Evolutionary conservation across 495 filamentous ascomycete genomes (phyloP).

Genomic region (Aspergillus heteromorphus): DNA sequence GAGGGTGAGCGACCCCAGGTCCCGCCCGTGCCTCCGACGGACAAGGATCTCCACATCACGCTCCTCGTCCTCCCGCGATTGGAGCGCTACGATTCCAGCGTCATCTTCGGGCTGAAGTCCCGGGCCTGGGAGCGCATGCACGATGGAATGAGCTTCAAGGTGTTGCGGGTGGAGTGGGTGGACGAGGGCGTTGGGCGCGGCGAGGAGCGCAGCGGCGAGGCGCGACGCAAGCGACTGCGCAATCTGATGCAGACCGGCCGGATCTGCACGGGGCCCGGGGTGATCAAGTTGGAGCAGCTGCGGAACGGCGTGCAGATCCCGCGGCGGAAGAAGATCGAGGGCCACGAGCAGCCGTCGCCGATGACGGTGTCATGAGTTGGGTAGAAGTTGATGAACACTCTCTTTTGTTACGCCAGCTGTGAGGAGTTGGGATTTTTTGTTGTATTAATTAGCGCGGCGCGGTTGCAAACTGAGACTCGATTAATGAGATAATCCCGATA

Average conservation of each 20-base stretch:
- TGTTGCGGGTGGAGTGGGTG: conserved; percentile 72
- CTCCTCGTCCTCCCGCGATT: conserved; percentile 76
- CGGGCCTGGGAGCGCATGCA: conserved; percentile 65
- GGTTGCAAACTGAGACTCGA: background rate
- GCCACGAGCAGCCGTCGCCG: conserved; percentile 20
- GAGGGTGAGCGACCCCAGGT: conserved; percentile 27
- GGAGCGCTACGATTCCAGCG: conserved; percentile 66
- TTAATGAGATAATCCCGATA: too few species aligned
- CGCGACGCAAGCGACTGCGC: conserved; percentile 55
- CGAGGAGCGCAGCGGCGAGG: conserved; percentile 58
- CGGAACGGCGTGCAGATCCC: conserved; percentile 35
- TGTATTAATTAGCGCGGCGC: background rate
- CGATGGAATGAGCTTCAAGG: conserved; percentile 85
- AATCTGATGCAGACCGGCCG: conserved; percentile 42
- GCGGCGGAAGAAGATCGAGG: conserved; percentile 23
- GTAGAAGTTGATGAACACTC: background rate
- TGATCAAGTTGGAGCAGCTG: conserved; percentile 39
- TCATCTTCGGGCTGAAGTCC: conserved; percentile 72
- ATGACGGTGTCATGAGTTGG: conserved; percentile 33
- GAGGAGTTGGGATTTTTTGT: background rate
- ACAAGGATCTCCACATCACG: conserved; percentile 78
- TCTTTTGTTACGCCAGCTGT: background rate
- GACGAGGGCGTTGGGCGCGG: conserved; percentile 64
- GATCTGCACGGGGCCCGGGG: conserved; percentile 43
- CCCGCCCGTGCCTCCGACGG: conserved; percentile 38